Evolutionary conservation across 2,329 filamentous ascomycete species (phyloP), one percentile per base, ranked within the genome.

Genomic region (Anisogramma anomala): DNA sequence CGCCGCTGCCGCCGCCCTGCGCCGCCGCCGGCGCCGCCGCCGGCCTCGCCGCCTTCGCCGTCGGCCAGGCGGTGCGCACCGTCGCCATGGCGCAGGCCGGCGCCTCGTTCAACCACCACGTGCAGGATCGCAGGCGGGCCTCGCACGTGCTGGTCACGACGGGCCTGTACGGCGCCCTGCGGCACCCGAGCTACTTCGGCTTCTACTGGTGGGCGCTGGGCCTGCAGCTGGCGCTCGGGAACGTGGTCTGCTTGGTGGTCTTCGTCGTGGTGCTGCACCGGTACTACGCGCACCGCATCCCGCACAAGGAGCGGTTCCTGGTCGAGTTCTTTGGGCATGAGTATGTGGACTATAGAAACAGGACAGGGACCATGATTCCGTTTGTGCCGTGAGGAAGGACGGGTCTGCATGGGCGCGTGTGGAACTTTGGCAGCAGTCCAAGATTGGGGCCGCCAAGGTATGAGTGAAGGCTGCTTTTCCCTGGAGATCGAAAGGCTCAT

Each of bases 191-290:
- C 45, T 98, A 98, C 63, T 95, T 96, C 65, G 91, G 89, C 3
- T 98, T 95, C 66, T 98, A 94, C 62, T 95, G 87, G 79, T 98
- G 89, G 89, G 87, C 84, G 0, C 55, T 96, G n/a, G 91, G 91
- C 4, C 94, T 88, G 9, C 91, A 98, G 67, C 56, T 96, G 28
- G 77, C 93, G 40, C 68, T 95, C 48, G 89, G 89, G 15, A 98
- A 98, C 61, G 63, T 72, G 8, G 49, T 94, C 2, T 94, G 86
- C 58, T 76, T 91, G 42, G 51, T 79, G 6, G 82, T 63, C 1
- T 96, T 94, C 65, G 62, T 75, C 0, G 58, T 71, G 7, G 81
- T 93, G 10, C 60, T 98, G 50, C 94, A 85, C 85, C 70, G 66
- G 46, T 98, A 96, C 59, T 98, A 98, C 58, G 70, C 68, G 14